Evolutionary conservation across 371 early-diverging fungal species (phyloP), one percentile per base, ranked within the genome.

Genomic region (Massospora cicadina): DNA sequence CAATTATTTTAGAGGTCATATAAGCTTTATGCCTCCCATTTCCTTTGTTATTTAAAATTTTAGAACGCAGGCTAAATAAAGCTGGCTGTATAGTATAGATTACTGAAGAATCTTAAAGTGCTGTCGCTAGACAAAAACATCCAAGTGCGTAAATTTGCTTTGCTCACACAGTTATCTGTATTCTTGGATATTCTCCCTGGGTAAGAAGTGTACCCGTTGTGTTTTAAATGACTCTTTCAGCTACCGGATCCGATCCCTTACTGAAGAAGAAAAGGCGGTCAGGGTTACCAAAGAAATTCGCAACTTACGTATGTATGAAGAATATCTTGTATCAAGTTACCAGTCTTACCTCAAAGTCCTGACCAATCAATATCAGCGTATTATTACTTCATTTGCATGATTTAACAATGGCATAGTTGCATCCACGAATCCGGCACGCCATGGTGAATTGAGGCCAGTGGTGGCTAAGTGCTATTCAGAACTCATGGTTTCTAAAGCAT

Each of bases 181-280:
- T 94, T 85, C 76, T 82, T 86, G 66, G 96, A 96, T 72, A 90
- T 96, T 69, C 79, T 94, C 54, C 96, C 96, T 0, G 94, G 89
- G 75, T 77, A 74, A 67, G 62, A 55, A 32, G 12, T 55, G 54
- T 43, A 54, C 31, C 13, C 55, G 25, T 57, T 31, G 31, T 29
- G 63, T 54, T 59, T 3, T 58, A 25, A 31, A n/a, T 62, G 13
- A 31, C 25, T 55, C 27, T 2, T 55, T n/a, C 7, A 12, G 80
- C 12, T 95, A 95, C 75, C 84, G 91, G 62, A 94, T 95, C 66
- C 89, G 96, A 33, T 79, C 84, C 43, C 74, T 91, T 64, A 83
- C 91, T 0, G 90, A 86, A 53, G 76, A 81, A 66, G 95, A 95
- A 73, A 77, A 83, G 72, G 68, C 71, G 54, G 76, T 69, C 53